These are phyloP conservation scores for Cystofilobasidium bisporidii DNA, from an alignment of 768 basidiomycete genomes.

Conservation along the genomic window DNA sequence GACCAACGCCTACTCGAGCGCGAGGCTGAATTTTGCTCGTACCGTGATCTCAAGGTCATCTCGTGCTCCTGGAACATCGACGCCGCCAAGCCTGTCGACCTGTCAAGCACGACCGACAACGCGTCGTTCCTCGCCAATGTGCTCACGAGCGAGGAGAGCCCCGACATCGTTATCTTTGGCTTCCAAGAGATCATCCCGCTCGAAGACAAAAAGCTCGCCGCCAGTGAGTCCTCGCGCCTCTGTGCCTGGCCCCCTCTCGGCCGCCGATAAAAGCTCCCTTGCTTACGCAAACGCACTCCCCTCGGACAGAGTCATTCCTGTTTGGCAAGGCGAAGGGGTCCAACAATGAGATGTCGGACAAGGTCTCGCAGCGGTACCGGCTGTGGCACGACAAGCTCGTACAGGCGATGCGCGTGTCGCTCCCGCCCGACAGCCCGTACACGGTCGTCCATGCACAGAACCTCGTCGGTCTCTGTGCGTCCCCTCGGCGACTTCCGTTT, in stretches of 20 bases:
- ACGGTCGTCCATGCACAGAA: constrained; percentile 74
- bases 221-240: constrained; percentile 44
- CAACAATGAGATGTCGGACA: constrained; percentile 58
- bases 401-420: constrained; percentile 59
- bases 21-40: constrained; percentile 67
- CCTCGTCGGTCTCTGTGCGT: constrained; percentile 55
- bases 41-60: constrained; percentile 65
- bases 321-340: constrained; percentile 62
- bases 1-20: constrained; percentile 66
- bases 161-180: constrained; percentile 86
- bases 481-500: too few relatives aligned
- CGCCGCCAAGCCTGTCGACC: constrained; percentile 67
- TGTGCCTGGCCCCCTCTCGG: background rate
- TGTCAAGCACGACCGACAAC: constrained; percentile 61
- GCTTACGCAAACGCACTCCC: too few relatives aligned
- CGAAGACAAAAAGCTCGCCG: constrained; percentile 82
- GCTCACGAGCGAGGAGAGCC: constrained; percentile 58
- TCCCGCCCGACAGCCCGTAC: constrained; percentile 67
- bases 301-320: constrained; percentile 59
- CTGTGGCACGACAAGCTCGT: constrained; percentile 76
- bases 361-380: constrained; percentile 76
- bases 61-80: constrained; percentile 90
- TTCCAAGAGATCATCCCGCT: constrained; percentile 95
- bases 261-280: too few relatives aligned
- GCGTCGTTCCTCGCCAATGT: constrained; percentile 68